Percentiles rank a stretch among this genome's conserved stretches.
Conservation (phyloP, 2,329 filamentous ascomycete genomes). For the Monosporascus cannonballus region DNA sequence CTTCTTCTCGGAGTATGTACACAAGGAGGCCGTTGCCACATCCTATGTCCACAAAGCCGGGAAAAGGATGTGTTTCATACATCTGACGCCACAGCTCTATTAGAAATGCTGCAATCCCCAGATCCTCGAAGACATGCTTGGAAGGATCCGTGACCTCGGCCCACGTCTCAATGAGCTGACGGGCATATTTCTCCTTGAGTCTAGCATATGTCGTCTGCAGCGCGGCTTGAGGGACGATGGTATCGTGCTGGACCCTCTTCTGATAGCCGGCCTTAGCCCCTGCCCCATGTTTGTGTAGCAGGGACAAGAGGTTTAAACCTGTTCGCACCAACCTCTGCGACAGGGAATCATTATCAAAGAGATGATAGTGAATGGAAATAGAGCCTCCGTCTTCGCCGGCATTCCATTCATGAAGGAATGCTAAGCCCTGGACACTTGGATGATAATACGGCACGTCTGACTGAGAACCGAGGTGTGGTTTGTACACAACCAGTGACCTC, state of each 20-base stretch:
- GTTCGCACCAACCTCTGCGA: slow-evolving; percentile 55
- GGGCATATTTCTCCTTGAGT: slow-evolving; percentile 76
- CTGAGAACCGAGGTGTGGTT: slow-evolving; percentile 60
- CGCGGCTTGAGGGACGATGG: slow-evolving; percentile 66
- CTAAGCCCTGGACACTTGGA: slow-evolving; percentile 66
- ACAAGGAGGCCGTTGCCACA: slow-evolving; percentile 93
- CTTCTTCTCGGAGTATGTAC: slow-evolving; percentile 73
- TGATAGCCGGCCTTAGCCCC: slow-evolving; percentile 61
- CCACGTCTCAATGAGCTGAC: slow-evolving; percentile 67
- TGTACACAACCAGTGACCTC: slow-evolving; percentile 63
- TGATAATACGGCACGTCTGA: slow-evolving; percentile 81
- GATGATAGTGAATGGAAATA: slow-evolving; percentile 56
- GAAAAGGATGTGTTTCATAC: slow-evolving; percentile 60
- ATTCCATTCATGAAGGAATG: slow-evolving; percentile 66
- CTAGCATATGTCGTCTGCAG: slow-evolving; percentile 78
- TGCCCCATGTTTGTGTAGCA: slow-evolving; percentile 68
- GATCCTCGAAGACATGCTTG: slow-evolving; percentile 94
- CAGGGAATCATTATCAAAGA: slow-evolving; percentile 35
- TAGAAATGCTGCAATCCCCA: slow-evolving; percentile 84
- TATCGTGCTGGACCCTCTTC: slow-evolving; percentile 80
- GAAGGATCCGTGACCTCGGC: slow-evolving; percentile 77
- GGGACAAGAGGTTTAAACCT: slow-evolving; percentile 60
- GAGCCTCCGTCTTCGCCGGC: slow-evolving; percentile 34
- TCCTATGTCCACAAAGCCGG: slow-evolving; percentile 91
- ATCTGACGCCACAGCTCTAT: slow-evolving; percentile 87